Conservation (phyloP, 2,329 filamentous ascomycete species). For the Monosporascus sp. region DNA sequence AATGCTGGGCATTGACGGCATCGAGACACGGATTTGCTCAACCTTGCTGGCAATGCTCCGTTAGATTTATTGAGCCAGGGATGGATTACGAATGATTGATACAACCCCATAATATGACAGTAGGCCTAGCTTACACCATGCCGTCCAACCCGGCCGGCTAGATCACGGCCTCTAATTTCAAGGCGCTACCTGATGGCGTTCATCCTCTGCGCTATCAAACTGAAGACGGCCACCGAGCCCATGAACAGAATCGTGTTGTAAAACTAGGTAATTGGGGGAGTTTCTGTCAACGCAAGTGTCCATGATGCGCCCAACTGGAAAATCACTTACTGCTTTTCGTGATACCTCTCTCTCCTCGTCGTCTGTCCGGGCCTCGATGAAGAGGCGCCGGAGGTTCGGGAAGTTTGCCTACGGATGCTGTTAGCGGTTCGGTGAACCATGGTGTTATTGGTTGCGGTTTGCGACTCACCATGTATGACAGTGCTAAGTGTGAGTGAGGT, state of each 20-base stretch:
- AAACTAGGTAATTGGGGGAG: conserved; percentile 55
- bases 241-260: conserved; percentile 97
- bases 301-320: background rate
- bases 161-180: background rate
- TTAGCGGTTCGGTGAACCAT: background rate
- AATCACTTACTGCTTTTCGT: conserved; percentile 69
- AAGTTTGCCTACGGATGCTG: conserved; percentile 57
- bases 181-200: conserved; percentile 38
- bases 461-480: conserved; percentile 4
- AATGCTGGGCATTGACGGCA: background rate
- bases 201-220: conserved; percentile 85
- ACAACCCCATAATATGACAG: background rate
- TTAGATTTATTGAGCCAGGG: too few species aligned
- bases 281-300: too few species aligned
- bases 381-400: conserved; percentile 91
- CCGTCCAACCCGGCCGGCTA: background rate
- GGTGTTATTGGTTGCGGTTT: background rate
- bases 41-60: too few species aligned
- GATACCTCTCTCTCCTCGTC: conserved; percentile 94
- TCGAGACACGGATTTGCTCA: too few species aligned
- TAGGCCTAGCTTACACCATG: background rate
- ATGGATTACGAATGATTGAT: too few species aligned
- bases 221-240: conserved; percentile 91
- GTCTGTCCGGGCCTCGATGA: conserved; percentile 89
- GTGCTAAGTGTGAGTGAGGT: background rate